These are phyloP conservation scores for Theileria parva DNA, from an alignment of 169 alveolate genomes.

Conservation along the genomic window DNA sequence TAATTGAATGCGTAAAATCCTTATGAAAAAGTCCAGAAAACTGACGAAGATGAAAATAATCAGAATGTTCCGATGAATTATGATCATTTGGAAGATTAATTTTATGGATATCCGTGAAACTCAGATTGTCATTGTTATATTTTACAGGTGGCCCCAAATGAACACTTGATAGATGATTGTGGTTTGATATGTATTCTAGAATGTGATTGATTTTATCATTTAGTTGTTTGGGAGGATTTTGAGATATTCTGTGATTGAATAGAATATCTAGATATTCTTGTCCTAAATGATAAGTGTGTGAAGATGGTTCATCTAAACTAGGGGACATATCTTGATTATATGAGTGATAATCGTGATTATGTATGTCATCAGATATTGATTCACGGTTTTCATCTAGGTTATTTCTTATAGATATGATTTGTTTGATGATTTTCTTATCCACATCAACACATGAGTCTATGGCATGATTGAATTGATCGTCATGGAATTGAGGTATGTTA, in stretches of 20 bases:
- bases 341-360: conserved; percentile 6
- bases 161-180: conserved; percentile 20
- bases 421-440: neutral
- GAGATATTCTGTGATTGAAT: conserved; percentile 17
- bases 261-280: conserved; percentile 43
- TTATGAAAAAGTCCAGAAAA: conserved; percentile 62
- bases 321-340: neutral
- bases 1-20: conserved; percentile 52
- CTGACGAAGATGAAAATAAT: conserved; percentile 63
- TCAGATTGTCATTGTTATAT: neutral
- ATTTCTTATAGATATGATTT: neutral
- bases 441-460: neutral
- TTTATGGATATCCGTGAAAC: conserved; percentile 11
- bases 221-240: conserved; percentile 24
- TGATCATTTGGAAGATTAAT: neutral
- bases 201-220: conserved; percentile 22
- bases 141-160: neutral
- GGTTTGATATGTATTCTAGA: conserved; percentile 43
- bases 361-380: neutral
- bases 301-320: neutral
- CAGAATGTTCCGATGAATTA: conserved; percentile 12
- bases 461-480: neutral
- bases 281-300: conserved; percentile 26
- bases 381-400: neutral
- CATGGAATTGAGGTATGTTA: neutral